A percentile compares a stretch with the other conserved stretches of the same genome.
phyloP scores from a whole-genome alignment of 2,329 filamentous ascomycete species.

The Pyrenochaeta sp. region DNA sequence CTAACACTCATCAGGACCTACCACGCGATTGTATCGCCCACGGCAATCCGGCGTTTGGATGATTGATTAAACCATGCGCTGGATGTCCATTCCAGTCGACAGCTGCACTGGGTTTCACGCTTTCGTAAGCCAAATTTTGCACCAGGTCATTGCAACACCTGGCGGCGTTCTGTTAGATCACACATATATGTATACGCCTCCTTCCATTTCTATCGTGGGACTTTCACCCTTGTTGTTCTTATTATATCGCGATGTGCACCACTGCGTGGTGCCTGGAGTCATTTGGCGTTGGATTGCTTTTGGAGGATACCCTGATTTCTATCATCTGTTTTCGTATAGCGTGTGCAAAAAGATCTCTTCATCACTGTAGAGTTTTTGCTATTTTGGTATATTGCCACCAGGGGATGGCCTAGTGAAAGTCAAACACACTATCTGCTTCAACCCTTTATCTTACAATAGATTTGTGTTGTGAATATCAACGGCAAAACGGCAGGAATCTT shows the following conservation, averaged over 20 bases:
- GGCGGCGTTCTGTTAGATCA: not conserved
- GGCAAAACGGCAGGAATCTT: too few species aligned
- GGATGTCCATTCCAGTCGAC: not conserved
- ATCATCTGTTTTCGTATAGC: not conserved
- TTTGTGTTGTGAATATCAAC: too few species aligned
- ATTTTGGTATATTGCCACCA: not conserved
- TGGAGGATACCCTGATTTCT: slow-evolving; percentile 29
- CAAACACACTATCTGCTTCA: too few species aligned
- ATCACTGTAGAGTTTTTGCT: not conserved
- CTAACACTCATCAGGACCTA: slow-evolving; percentile 52
- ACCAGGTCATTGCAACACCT: not conserved
- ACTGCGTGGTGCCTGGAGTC: slow-evolving; percentile 19
- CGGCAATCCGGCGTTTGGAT: slow-evolving; percentile 56
- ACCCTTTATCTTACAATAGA: not conserved
- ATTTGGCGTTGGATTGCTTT: slow-evolving; percentile 12
- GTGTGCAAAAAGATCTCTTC: too few species aligned
- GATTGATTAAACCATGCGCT: slow-evolving; percentile 18
- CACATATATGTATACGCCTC: too few species aligned
- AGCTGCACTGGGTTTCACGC: too few species aligned
- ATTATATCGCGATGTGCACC: not conserved
- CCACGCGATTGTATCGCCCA: slow-evolving; percentile 56
- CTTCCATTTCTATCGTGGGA: not conserved
- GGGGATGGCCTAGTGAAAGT: not conserved
- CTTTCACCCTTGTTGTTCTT: not conserved
- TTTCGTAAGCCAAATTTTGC: too few species aligned